Evolutionary conservation across 148 eudicot genomes (phyloP), one percentile per base, ranked within the genome.

Genomic region (Gaultheria prostrata): DNA sequence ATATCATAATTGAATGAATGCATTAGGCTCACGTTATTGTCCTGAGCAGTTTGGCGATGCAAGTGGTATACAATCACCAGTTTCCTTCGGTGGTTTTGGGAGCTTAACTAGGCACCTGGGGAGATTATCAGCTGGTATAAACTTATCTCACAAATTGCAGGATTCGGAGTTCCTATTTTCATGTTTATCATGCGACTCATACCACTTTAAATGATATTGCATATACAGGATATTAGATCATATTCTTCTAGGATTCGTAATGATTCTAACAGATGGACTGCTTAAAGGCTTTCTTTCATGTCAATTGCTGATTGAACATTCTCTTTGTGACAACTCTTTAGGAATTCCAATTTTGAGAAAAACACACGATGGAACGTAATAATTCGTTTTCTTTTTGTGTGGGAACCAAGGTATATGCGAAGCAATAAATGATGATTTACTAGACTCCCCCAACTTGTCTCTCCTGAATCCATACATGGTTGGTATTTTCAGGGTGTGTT

Each of bases 81-180:
- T 97, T 86, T 97, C 99, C 50, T 97, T 97, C 86, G 99, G 99
- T 79, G 99, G 99, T 83, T 97, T 97, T 81, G 99, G 99, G 79
- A 97, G 99, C 91, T 93, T 97, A 92, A 97, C 99, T 65, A 93
- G 99, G 90, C 99, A 97, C 61, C 94, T 97, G 80, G 95, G 90
- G 63, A 90, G 99, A 91, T 83, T 97, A 82, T 89, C 99, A 84
- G 83, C 89, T 83, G 99, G 99, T 93, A 89, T 28, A 39, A 76
- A 59, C 76, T 80, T 74, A 3, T 45, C 56, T 32, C 9, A 33
- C 30, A 39, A 5, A 39, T 18, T 67, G 20, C 8, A 83, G 39
- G 21, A 80, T 43, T 61, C 45, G 15, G 24, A 24, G 48, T 45
- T 26, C 4, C 24, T 33, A 32, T 46, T 59, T 12, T 56, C 59